These are phyloP conservation scores for Zygotorulaspora sp. DNA, from an alignment of 805 yeast species.

Conservation along the genomic window DNA sequence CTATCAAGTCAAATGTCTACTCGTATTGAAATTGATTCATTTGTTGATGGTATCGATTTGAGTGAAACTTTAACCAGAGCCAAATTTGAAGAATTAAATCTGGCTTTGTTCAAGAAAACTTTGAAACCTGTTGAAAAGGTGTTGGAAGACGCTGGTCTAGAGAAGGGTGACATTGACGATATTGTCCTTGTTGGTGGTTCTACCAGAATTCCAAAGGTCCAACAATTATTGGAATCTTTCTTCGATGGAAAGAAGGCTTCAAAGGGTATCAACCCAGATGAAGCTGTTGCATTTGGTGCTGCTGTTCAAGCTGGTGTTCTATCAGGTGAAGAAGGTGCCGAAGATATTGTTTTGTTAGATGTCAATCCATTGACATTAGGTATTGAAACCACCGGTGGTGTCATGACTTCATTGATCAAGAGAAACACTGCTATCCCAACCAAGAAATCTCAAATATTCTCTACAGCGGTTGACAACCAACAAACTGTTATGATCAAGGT, in stretches of 20 bases:
- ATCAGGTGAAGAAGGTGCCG: slow-evolving; percentile 92
- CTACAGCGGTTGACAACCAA: slow-evolving; percentile 95
- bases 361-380: slow-evolving; percentile 93
- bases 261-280: slow-evolving; percentile 98
- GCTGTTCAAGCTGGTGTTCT: slow-evolving; percentile 98
- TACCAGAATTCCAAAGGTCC: slow-evolving; percentile 98
- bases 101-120: slow-evolving; percentile 89
- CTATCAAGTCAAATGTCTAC: slow-evolving; percentile 93
- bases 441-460: slow-evolving; percentile 89
- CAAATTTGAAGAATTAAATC: slow-evolving; percentile 93
- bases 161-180: slow-evolving; percentile 84
- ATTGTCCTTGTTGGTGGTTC: slow-evolving; percentile 99
- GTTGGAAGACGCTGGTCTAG: slow-evolving; percentile 85
- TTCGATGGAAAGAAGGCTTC: slow-evolving; percentile 94
- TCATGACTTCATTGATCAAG: slow-evolving; percentile 91
- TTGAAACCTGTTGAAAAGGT: slow-evolving; percentile 95
- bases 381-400: slow-evolving; percentile 97
- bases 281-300: slow-evolving; percentile 99
- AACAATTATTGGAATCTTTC: slow-evolving; percentile 82
- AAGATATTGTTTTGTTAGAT: slow-evolving; percentile 83
- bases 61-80: slow-evolving; percentile 95
- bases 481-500: slow-evolving; percentile 93
- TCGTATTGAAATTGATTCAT: slow-evolving; percentile 92
- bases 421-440: slow-evolving; percentile 96
- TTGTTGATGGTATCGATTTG: slow-evolving; percentile 92